Evolutionary conservation across 2,329 filamentous ascomycete genomes (phyloP), one percentile per base, ranked within the genome.

Genomic region (Colletotrichum liriopes): DNA sequence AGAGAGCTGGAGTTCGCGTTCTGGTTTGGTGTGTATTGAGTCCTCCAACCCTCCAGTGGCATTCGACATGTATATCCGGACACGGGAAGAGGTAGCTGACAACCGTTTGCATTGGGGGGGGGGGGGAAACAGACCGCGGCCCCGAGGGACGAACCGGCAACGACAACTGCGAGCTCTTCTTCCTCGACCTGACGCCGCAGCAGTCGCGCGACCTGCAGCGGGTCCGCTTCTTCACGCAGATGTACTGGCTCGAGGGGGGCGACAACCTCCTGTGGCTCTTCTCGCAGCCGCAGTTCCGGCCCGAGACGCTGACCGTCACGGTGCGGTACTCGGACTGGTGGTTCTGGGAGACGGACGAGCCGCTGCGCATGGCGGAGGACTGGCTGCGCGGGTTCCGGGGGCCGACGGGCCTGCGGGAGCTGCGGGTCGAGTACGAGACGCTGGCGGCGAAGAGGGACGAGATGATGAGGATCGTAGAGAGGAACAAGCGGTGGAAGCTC

Each of bases 251-350:
- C 5, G 81, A 86, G 61, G 49, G 73, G 0, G 78, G 80, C 0
- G 7, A 41, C 0, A 23, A 32, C 16, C 69, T 86, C 1, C 41
- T 73, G 8, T 1, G 26, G 0, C 62, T 85, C 0, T 73, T 85
- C 0, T 20, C 29, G 0, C 77, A 76, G 52, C 74, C 72, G 0
- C 65, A 77, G 16, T 80, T 86, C 41, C 70, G 76, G 8, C 84
- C 85, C 0, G 78, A 77, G 1, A 75, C 71, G 2, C 62, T 88
- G 1, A 85, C 81, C 0, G 75, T 88, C 14, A 88, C 85, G 0
- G 81, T 88, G 9, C 82, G 86, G 0, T 86, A 88, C 69, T 81
- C 85, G 2, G 86, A 88, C 72, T 87, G 85, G 80, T 87, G 84
- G 84, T 77, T 61, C 23, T 86, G 84, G 85, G 83, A 86, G 74